Evolutionary conservation across 805 yeast genomes (phyloP).

Genomic region (Metschnikowia gelsemii): DNA sequence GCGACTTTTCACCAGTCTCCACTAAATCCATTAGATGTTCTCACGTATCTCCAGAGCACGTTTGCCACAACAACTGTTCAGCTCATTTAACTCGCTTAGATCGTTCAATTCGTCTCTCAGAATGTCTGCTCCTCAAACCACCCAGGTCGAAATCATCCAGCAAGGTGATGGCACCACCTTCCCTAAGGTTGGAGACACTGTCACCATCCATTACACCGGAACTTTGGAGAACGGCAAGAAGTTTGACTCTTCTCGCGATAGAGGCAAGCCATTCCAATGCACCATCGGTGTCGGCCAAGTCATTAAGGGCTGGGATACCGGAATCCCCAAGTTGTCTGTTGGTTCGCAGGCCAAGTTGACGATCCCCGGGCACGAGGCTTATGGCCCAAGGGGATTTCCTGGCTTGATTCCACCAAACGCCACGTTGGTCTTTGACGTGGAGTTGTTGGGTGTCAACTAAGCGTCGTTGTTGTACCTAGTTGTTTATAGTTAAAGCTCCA

Average conservation of each 20-base stretch:
- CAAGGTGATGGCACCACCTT: slow-evolving; percentile 82
- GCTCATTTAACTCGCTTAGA: slow-evolving; percentile 11
- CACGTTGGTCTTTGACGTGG: slow-evolving; percentile 84
- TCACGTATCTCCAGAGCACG: slow-evolving; percentile 14
- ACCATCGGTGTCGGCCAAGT: slow-evolving; percentile 95
- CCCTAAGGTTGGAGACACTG: slow-evolving; percentile 85
- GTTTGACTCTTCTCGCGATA: slow-evolving; percentile 92
- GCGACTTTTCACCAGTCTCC: slow-evolving; percentile 5
- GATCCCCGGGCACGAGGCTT: slow-evolving; percentile 90
- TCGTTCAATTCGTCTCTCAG: slow-evolving; percentile 8
- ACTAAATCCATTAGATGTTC: slow-evolving; percentile 10
- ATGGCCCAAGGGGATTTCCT: slow-evolving; percentile 94
- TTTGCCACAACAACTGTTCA: slow-evolving; percentile 11
- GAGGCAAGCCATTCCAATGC: slow-evolving; percentile 94
- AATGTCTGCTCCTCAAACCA: slow-evolving; percentile 43
- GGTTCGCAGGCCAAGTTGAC: slow-evolving; percentile 93
- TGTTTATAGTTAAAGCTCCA: slow-evolving; percentile 4
- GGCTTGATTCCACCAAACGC: slow-evolving; percentile 97
- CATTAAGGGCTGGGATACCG: slow-evolving; percentile 95
- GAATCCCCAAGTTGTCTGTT: slow-evolving; percentile 85
- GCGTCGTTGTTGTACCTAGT: background rate
- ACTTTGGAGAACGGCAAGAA: slow-evolving; percentile 93
- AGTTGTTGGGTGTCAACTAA: slow-evolving; percentile 57
- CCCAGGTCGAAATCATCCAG: slow-evolving; percentile 43
- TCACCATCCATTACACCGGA: slow-evolving; percentile 94